Evolutionary conservation across 2,329 filamentous ascomycete species (phyloP), one percentile per base, ranked within the genome.

Genomic region (Fusarium circinatum): DNA sequence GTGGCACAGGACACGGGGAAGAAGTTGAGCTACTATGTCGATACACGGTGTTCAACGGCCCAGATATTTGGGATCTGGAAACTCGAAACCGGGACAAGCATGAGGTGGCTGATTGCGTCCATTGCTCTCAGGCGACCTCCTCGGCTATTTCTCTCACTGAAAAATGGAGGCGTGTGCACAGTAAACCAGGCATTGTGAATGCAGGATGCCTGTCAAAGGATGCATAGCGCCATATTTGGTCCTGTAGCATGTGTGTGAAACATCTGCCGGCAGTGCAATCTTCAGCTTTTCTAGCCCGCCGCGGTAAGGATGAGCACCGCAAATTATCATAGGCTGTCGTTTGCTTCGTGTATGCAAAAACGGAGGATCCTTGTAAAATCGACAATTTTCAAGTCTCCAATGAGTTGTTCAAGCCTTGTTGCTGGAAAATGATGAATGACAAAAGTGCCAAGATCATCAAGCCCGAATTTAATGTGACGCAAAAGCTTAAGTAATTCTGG

Each of bases 281-380:
- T 38, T 74, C 77, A 44, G 71, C 76, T 65, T 69, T 78, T 68
- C 73, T n/a, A 68, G 22, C 68, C 59, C 63, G 73, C 39, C 62
- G 71, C 54, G 73, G 74, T 28, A 54, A 74, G 44, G 18, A 75
- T 65, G 60, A 68, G 73, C 41, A 42, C 49, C 45, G 67, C 17
- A 44, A 13, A 51, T 38, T 54, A 47, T 70, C n/a, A 58, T 47
- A 70, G 65, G 66, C n/a, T 54, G 34, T 48, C 59, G 32, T 54
- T 57, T 28, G 41, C 54, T 70, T 75, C 73, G 70, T 78, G 74
- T 76, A 78, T 77, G 70, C 77, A 78, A 68, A 73, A 76, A 57
- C 58, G 72, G 24, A 72, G 38, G 24, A 69, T 74, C 69, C 70
- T 76, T 62, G 74, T 64, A 42, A 60, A 76, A 24, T 74, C 61